Conservation (phyloP, 164 flowering plant species). For the Taxillus chinensis region DNA sequence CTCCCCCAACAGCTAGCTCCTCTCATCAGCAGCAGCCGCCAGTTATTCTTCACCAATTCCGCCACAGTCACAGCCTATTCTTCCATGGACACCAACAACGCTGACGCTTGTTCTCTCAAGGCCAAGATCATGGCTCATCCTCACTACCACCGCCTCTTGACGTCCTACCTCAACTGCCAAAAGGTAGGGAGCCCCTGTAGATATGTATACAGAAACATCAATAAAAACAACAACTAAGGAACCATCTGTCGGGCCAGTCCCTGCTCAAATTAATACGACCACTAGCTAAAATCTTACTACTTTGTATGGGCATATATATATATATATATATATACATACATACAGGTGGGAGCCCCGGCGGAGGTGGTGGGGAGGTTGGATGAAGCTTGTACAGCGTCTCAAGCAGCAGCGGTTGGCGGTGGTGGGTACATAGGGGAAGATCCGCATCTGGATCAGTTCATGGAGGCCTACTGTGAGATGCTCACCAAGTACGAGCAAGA, state of each 20-base stretch:
- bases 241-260: too few relatives aligned
- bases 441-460: conserved; percentile 93
- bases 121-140: conserved; percentile 99
- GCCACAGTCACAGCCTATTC: conserved; percentile 12
- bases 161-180: conserved; percentile 78
- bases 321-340: too few relatives aligned
- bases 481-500: conserved; percentile 83
- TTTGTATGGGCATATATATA: too few relatives aligned
- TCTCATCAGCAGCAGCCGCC: not conserved
- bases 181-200: conserved; percentile 39
- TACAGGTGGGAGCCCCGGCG: conserved; percentile 90
- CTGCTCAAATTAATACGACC: too few relatives aligned
- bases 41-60: conserved; percentile 6
- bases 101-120: conserved; percentile 33
- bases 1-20: not conserved
- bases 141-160: conserved; percentile 77
- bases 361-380: conserved; percentile 79
- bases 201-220: too few relatives aligned
- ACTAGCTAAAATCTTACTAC: too few relatives aligned
- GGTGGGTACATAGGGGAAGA: conserved; percentile 52
- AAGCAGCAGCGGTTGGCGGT: conserved; percentile 21
- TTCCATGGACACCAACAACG: conserved; percentile 25
- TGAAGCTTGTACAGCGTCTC: conserved; percentile 28
- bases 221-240: too few relatives aligned
- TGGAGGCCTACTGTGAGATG: conserved; percentile 99